Percentiles rank a stretch among this genome's conserved stretches.
Conservation (phyloP, 2,329 filamentous ascomycete genomes). For the Botryosphaeria dothidea region DNA sequence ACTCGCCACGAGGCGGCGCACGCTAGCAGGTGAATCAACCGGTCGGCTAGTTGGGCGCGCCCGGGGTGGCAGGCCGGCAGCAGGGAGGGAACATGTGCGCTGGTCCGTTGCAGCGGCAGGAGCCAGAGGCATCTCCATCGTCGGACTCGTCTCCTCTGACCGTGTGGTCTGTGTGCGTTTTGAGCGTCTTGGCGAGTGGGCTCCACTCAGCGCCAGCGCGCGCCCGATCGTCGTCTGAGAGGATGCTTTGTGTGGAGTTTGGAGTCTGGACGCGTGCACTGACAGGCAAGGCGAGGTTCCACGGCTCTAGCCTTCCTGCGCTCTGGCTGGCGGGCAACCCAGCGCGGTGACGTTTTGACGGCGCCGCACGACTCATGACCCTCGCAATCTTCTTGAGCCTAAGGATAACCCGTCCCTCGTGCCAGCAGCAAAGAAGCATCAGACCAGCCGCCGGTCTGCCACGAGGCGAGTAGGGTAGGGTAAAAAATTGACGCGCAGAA, state of each 20-base stretch:
- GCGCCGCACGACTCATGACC: neutral
- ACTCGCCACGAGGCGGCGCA: neutral
- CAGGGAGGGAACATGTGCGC: neutral
- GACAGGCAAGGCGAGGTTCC: constrained; percentile 6
- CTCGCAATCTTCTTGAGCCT: neutral
- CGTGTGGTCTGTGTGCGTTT: neutral
- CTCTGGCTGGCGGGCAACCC: constrained; percentile 1
- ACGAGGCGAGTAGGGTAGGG: neutral
- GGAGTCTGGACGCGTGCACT: constrained; percentile 2
- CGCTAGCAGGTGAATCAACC: neutral
- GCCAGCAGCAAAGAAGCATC: neutral
- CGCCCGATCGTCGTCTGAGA: constrained; percentile 12
- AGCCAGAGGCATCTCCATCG: neutral
- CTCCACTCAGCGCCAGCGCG: neutral
- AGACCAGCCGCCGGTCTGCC: neutral
- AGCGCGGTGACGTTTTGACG: constrained; percentile 3
- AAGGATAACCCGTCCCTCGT: constrained; percentile 8
- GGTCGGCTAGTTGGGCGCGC: neutral
- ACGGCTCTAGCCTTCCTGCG: neutral
- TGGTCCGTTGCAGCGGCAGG: neutral
- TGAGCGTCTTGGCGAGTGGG: constrained; percentile 4
- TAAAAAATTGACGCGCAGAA: constrained; percentile 11
- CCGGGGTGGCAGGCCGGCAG: neutral
- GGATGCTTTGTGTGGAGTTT: constrained; percentile 13
- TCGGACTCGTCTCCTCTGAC: neutral